phyloP scores from a whole-genome alignment of 164 flowering plant species.

The Kingdonia uniflora region DNA sequence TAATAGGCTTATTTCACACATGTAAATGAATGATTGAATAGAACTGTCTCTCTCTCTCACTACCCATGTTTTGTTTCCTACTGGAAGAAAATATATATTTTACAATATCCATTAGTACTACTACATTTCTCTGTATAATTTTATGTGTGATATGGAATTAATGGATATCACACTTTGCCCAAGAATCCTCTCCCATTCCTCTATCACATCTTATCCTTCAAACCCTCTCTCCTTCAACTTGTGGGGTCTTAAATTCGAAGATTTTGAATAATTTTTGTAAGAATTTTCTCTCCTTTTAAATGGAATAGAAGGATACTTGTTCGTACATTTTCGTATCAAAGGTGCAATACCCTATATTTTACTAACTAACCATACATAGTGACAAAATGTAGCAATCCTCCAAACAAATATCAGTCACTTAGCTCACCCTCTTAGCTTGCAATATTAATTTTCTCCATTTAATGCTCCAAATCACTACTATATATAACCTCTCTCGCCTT shows the following conservation, averaged over 20 bases:
- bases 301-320: conserved; percentile 17
- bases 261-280: too few species aligned
- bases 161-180: conserved; percentile 38
- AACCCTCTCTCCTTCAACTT: conserved; percentile 14
- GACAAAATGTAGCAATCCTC: conserved; percentile 6
- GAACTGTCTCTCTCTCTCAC: neutral
- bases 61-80: conserved; percentile 10
- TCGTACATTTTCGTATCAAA: conserved; percentile 53
- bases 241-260: conserved; percentile 30
- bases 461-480: conserved; percentile 15
- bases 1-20: conserved; percentile 1
- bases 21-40: conserved; percentile 4
- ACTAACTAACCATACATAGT: neutral
- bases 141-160: neutral
- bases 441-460: conserved; percentile 9
- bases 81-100: conserved; percentile 5
- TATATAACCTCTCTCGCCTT: conserved; percentile 17
- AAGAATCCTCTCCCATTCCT: conserved; percentile 45
- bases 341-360: conserved; percentile 4
- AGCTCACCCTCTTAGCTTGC: conserved; percentile 25
- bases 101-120: conserved; percentile 6
- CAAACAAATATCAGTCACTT: conserved; percentile 9
- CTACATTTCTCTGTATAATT: neutral
- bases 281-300: too few species aligned
- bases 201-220: conserved; percentile 42